phyloP scores from a whole-genome alignment of 192 early-diverging fungal species.

The Chytriomyces sp. region DNA sequence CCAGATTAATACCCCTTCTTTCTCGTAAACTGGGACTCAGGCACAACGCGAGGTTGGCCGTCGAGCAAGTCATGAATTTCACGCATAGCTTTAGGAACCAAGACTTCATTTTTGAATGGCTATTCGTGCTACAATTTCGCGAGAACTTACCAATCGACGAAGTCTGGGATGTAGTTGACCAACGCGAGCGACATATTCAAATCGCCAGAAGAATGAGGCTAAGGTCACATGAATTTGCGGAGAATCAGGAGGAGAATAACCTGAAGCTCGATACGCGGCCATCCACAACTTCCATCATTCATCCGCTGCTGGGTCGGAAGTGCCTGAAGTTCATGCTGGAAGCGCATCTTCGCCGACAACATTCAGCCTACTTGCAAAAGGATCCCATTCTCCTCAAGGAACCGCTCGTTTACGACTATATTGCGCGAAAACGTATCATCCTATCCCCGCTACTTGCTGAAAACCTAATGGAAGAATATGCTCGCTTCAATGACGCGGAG shows the following conservation, averaged over 20 bases:
- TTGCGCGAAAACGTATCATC: neutral
- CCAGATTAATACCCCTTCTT: no score
- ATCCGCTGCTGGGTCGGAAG: neutral
- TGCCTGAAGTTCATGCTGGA: conserved; percentile 1
- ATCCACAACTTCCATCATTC: no score
- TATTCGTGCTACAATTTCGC: neutral
- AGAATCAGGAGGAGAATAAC: neutral
- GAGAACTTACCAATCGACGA: neutral
- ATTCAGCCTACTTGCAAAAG: neutral
- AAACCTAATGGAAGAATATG: conserved; percentile 4
- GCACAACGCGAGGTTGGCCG: neutral
- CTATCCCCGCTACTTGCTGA: neutral
- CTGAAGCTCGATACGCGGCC: no score
- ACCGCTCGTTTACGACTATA: neutral
- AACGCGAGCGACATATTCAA: neutral
- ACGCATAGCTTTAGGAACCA: neutral
- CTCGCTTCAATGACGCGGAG: neutral
- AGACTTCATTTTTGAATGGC: neutral
- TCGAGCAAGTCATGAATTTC: neutral
- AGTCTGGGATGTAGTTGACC: neutral
- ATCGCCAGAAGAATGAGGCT: no score
- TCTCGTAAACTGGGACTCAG: neutral
- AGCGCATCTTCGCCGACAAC: neutral
- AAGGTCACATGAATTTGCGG: no score
- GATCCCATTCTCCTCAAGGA: neutral